A percentile compares a stretch with the other conserved stretches of the same genome.
phyloP scores from a whole-genome alignment of 345 rosid genomes.

The Balakata baccata region DNA sequence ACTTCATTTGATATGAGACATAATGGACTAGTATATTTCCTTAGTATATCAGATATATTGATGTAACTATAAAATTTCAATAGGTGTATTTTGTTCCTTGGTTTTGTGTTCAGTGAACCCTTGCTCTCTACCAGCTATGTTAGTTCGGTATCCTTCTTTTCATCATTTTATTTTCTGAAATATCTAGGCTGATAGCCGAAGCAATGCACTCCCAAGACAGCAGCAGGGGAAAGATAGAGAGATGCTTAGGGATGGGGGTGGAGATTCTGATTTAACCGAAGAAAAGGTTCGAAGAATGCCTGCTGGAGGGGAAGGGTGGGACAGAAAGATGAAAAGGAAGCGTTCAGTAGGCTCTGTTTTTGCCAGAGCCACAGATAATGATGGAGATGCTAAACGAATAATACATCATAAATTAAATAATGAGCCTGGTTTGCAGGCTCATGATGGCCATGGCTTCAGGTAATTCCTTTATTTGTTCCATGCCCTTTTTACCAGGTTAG shows the following conservation, averaged over 20 bases:
- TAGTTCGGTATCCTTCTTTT: background rate
- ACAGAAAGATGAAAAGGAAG: conserved; percentile 50
- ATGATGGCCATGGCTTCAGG: conserved; percentile 46
- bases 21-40: background rate
- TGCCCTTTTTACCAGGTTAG: background rate
- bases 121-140: background rate
- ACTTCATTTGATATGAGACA: background rate
- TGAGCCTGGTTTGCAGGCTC: conserved; percentile 38
- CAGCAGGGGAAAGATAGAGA: conserved; percentile 48
- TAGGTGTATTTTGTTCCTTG: background rate
- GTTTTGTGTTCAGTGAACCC: background rate
- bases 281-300: conserved; percentile 51
- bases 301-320: conserved; percentile 64
- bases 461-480: conserved; percentile 15
- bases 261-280: conserved; percentile 41
- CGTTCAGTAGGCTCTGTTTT: conserved; percentile 46
- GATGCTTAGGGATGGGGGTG: conserved; percentile 35
- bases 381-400: conserved; percentile 39
- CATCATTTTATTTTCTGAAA: conserved; percentile 1
- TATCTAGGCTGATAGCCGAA: conserved; percentile 44
- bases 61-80: background rate
- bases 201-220: conserved; percentile 33
- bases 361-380: conserved; percentile 40
- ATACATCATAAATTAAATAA: conserved; percentile 39
- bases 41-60: background rate